phyloP scores from a whole-genome alignment of 75 land plant species.

The Azolla pinnata region DNA sequence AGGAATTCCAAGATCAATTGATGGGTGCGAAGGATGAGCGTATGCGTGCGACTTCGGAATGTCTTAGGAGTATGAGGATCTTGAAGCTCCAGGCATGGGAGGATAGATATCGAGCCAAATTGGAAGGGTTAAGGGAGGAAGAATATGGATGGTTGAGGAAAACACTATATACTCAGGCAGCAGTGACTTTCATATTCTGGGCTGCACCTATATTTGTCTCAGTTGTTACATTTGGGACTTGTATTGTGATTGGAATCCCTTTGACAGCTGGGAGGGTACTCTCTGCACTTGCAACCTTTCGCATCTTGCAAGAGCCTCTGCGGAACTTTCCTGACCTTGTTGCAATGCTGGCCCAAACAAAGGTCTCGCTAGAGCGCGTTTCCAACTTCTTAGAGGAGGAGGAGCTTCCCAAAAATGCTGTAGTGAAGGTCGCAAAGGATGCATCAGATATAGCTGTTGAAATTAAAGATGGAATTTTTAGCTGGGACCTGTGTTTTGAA shows the following conservation, averaged over 20 bases:
- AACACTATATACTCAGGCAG: slow-evolving; percentile 65
- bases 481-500: slow-evolving; percentile 55
- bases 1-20: slow-evolving; percentile 68
- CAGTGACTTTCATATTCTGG: slow-evolving; percentile 76
- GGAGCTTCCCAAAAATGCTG: slow-evolving; percentile 69
- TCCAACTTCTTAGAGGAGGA: slow-evolving; percentile 73
- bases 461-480: slow-evolving; percentile 56
- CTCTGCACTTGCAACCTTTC: slow-evolving; percentile 74
- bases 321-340: slow-evolving; percentile 76
- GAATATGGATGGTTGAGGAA: slow-evolving; percentile 64
- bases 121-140: slow-evolving; percentile 55
- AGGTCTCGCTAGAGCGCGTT: slow-evolving; percentile 79
- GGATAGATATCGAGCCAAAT: slow-evolving; percentile 38
- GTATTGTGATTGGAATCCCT: slow-evolving; percentile 49
- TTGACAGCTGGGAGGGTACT: slow-evolving; percentile 81
- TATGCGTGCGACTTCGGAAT: slow-evolving; percentile 86
- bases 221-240: slow-evolving; percentile 64
- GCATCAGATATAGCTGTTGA: slow-evolving; percentile 46
- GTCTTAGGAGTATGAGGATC: slow-evolving; percentile 71
- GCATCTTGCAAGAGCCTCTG: slow-evolving; percentile 77
- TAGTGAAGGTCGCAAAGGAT: slow-evolving; percentile 39
- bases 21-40: slow-evolving; percentile 92
- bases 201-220: slow-evolving; percentile 71
- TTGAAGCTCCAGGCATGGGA: slow-evolving; percentile 87
- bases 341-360: slow-evolving; percentile 75